These are phyloP conservation scores for Fusarium palustre DNA, from an alignment of 2,329 filamentous ascomycete species.

Conservation along the genomic window DNA sequence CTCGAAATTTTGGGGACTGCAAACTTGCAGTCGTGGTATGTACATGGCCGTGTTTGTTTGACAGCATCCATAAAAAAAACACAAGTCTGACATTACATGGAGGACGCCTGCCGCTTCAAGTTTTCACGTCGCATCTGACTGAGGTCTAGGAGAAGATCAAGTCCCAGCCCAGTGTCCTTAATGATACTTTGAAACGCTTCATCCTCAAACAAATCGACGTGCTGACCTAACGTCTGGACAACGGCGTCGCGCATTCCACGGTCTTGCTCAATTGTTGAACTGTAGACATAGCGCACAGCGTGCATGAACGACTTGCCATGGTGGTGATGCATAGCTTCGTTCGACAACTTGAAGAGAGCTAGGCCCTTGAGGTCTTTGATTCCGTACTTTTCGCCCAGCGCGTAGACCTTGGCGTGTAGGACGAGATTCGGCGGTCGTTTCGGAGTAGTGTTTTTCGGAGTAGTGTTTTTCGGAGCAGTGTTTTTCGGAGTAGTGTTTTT, in stretches of 20 bases:
- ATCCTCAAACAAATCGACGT: rapidly evolving
- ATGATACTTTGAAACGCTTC: rapidly evolving
- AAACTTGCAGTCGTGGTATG: background rate
- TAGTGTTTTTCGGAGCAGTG: too few relatives aligned
- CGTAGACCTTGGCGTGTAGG: conserved; percentile 8
- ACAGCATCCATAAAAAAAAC: background rate
- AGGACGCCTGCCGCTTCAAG: background rate
- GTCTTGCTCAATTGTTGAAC: conserved; percentile 5
- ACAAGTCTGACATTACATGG: background rate
- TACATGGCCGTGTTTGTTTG: background rate
- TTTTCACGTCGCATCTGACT: background rate
- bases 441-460: too few relatives aligned
- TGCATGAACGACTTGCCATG: background rate
- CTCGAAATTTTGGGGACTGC: rapidly evolving
- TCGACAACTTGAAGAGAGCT: background rate
- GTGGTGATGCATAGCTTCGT: background rate
- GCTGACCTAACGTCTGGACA: rapidly evolving
- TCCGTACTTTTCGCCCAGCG: conserved; percentile 8
- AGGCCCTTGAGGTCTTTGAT: background rate
- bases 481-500: too few relatives aligned
- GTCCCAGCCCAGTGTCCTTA: background rate
- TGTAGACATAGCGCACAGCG: conserved; percentile 7
- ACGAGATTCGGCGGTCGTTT: background rate
- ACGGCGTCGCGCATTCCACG: background rate
- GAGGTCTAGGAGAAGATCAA: background rate